These are phyloP conservation scores for Ustilago sp. DNA, from an alignment of 1,284 basidiomycete species.

Conservation along the genomic window DNA sequence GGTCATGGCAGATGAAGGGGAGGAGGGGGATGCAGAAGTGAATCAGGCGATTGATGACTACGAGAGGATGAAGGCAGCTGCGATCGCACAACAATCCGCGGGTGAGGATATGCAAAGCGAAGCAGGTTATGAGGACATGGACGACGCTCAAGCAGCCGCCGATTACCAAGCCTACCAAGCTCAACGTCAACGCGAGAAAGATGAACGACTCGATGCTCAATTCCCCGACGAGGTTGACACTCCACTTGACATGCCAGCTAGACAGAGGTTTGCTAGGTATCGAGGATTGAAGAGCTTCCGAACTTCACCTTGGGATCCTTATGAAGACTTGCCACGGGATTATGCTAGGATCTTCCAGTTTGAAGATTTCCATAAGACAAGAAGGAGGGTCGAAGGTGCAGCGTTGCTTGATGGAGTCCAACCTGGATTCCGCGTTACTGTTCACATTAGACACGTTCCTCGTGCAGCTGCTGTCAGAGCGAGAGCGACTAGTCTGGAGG, in stretches of 20 bases:
- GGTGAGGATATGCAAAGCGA: constrained; percentile 29
- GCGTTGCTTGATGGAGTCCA: constrained; percentile 60
- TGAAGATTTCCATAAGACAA: constrained; percentile 90
- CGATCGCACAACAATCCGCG: constrained; percentile 70
- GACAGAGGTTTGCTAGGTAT: constrained; percentile 89
- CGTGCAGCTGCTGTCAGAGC: constrained; percentile 55
- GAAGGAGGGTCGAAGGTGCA: constrained; percentile 76
- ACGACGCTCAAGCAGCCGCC: constrained; percentile 76
- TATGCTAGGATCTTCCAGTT: constrained; percentile 97
- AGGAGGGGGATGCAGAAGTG: constrained; percentile 76
- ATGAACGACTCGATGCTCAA: constrained; percentile 77
- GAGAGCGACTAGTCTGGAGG: constrained; percentile 14
- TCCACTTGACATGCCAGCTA: constrained; percentile 85
- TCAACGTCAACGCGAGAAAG: constrained; percentile 84
- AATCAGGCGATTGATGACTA: constrained; percentile 84
- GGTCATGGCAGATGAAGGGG: constrained; percentile 77
- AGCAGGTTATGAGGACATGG: constrained; percentile 46
- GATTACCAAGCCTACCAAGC: constrained; percentile 76
- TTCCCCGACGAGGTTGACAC: constrained; percentile 99
- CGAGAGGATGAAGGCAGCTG: constrained; percentile 79
- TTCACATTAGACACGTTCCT: constrained; percentile 61
- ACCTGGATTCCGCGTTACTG: constrained; percentile 49
- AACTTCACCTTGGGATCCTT: constrained; percentile 96
- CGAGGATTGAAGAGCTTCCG: constrained; percentile 91
- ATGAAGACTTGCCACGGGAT: constrained; percentile 92